These are phyloP conservation scores for Rhexocercosporidium sp. DNA, from an alignment of 2,329 filamentous ascomycete species.

Conservation along the genomic window DNA sequence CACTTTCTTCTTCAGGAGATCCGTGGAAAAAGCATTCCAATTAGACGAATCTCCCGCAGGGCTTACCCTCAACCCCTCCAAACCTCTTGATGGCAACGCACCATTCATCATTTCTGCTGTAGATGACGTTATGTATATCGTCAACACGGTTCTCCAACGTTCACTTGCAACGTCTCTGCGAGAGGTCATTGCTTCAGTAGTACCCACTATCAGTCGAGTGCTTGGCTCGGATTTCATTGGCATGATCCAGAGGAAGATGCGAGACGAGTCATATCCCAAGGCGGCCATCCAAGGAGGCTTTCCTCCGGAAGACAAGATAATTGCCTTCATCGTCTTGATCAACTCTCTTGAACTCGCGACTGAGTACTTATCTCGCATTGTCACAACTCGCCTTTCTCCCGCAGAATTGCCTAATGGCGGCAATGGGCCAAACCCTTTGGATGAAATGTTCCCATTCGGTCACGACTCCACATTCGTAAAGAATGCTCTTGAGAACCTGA, in stretches of 20 bases:
- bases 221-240: slow-evolving; percentile 90
- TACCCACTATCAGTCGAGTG: slow-evolving; percentile 80
- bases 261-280: slow-evolving; percentile 91
- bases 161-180: slow-evolving; percentile 86
- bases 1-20: slow-evolving; percentile 94
- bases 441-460: slow-evolving; percentile 78
- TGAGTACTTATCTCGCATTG: slow-evolving; percentile 88
- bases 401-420: slow-evolving; percentile 48
- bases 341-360: slow-evolving; percentile 94
- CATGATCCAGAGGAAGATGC: slow-evolving; percentile 98
- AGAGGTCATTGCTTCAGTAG: slow-evolving; percentile 75
- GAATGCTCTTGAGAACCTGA: slow-evolving; percentile 70
- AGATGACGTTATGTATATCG: slow-evolving; percentile 99
- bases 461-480: slow-evolving; percentile 75
- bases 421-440: slow-evolving; percentile 47
- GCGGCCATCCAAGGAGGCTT: slow-evolving; percentile 77
- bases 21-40: slow-evolving; percentile 97
- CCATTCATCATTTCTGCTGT: slow-evolving; percentile 95
- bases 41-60: slow-evolving; percentile 86
- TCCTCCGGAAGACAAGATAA: slow-evolving; percentile 86
- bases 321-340: slow-evolving; percentile 89
- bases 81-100: slow-evolving; percentile 74
- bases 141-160: slow-evolving; percentile 88
- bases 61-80: slow-evolving; percentile 76
- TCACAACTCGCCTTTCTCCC: slow-evolving; percentile 66